Conservation (phyloP, 768 basidiomycete genomes). For the Suillus spraguei region DNA sequence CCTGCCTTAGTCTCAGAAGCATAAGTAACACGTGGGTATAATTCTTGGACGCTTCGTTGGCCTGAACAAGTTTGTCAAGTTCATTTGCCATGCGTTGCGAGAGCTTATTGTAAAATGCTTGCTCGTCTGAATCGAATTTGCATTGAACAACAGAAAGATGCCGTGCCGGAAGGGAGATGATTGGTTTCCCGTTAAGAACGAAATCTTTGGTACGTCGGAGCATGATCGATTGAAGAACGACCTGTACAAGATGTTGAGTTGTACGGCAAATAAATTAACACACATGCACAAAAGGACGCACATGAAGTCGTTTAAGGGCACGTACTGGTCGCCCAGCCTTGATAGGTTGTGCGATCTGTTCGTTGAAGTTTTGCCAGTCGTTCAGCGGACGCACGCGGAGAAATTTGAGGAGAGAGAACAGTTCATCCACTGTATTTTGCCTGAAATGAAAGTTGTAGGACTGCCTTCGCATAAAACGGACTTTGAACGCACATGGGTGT, state of each 20-base stretch:
- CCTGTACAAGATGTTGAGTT: conserved; percentile 38
- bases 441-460: conserved; percentile 34
- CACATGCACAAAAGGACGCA: conserved; percentile 28
- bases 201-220: conserved; percentile 83
- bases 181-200: conserved; percentile 72
- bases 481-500: conserved; percentile 61
- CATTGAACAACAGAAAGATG: conserved; percentile 73
- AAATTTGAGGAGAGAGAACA: conserved; percentile 90
- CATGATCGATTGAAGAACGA: conserved; percentile 86
- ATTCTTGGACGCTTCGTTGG: conserved; percentile 50
- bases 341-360: conserved; percentile 77
- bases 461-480: conserved; percentile 28
- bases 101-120: conserved; percentile 75
- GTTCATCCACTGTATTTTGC: conserved; percentile 90
- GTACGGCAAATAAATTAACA: background rate
- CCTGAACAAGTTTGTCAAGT: conserved; percentile 67
- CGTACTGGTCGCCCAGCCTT: conserved; percentile 61
- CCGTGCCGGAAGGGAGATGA: conserved; percentile 81
- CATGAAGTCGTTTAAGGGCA: conserved; percentile 87
- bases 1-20: conserved; percentile 86
- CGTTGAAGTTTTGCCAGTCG: conserved; percentile 78
- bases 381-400: conserved; percentile 81
- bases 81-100: conserved; percentile 66
- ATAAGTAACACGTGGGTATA: conserved; percentile 74
- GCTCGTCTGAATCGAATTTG: conserved; percentile 75